phyloP scores from a whole-genome alignment of 805 yeast species.

The Lipomyces lipofer region DNA sequence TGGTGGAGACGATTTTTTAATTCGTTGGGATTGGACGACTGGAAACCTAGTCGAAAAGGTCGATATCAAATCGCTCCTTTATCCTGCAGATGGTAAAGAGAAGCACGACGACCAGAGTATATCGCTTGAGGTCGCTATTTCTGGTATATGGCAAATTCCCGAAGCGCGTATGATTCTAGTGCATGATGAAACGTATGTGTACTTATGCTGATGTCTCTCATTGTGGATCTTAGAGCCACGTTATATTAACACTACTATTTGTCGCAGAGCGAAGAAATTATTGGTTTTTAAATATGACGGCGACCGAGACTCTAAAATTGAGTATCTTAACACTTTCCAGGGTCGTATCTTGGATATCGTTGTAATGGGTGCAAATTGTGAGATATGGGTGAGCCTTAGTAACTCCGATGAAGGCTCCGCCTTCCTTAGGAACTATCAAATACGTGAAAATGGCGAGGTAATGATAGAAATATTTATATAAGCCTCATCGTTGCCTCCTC shows the following conservation, averaged over 20 bases:
- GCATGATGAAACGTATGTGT: constrained; percentile 50
- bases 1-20: constrained; percentile 83
- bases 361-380: constrained; percentile 35
- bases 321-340: constrained; percentile 34
- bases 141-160: constrained; percentile 32
- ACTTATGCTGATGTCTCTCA: too few relatives aligned
- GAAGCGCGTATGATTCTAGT: constrained; percentile 43
- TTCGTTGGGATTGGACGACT: constrained; percentile 77
- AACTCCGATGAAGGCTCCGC: constrained; percentile 35
- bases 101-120: constrained; percentile 52
- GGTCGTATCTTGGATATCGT: constrained; percentile 35
- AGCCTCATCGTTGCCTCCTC: constrained; percentile 33
- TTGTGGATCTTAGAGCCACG: too few relatives aligned
- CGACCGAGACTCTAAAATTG: constrained; percentile 38
- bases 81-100: constrained; percentile 40
- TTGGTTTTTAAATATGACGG: constrained; percentile 7
- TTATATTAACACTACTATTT: neutral
- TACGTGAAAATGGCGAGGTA: constrained; percentile 33
- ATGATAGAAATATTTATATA: constrained; percentile 34
- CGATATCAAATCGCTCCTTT: constrained; percentile 44
- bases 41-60: constrained; percentile 52
- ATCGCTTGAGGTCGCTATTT: constrained; percentile 41
- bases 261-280: constrained; percentile 9
- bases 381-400: constrained; percentile 30
- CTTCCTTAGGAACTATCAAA: constrained; percentile 33